Conservation (phyloP, 2,329 filamentous ascomycete genomes). For the Sclerotinia trifoliorum region DNA sequence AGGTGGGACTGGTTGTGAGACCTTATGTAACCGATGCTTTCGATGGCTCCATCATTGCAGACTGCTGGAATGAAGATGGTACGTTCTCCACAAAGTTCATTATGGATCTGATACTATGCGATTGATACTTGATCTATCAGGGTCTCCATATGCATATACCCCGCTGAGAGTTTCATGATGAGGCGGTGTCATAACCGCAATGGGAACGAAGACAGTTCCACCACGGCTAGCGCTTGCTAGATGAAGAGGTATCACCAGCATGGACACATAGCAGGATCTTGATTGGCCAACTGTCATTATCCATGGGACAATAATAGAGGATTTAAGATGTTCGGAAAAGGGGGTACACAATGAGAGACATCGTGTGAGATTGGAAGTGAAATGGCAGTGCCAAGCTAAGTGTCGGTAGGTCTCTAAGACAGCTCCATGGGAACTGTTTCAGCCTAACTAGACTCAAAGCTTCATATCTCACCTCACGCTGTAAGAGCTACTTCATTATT, state of each 20-base stretch:
- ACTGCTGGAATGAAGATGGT: neutral
- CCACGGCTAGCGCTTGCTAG: neutral
- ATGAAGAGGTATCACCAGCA: neutral
- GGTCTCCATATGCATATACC: neutral
- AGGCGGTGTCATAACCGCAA: too few species aligned
- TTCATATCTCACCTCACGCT: neutral
- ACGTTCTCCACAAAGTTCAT: neutral
- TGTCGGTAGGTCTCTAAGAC: neutral
- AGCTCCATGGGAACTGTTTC: neutral
- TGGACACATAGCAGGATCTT: neutral
- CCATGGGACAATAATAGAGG: too few species aligned
- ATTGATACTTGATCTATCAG: neutral
- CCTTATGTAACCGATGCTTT: neutral
- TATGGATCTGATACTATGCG: neutral
- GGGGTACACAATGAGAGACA: neutral
- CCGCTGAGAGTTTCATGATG: neutral
- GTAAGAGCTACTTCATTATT: neutral
- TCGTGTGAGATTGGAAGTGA: neutral
- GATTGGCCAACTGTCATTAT: neutral
- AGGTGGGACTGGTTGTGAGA: neutral
- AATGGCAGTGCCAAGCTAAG: conserved; percentile 1
- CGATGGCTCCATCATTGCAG: neutral
- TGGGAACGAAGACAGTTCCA: neutral
- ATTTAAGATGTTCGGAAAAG: too few species aligned
- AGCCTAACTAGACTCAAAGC: neutral